These are phyloP conservation scores for Paecilomyces formosus DNA, from an alignment of 2,329 filamentous ascomycete species.

Conservation along the genomic window DNA sequence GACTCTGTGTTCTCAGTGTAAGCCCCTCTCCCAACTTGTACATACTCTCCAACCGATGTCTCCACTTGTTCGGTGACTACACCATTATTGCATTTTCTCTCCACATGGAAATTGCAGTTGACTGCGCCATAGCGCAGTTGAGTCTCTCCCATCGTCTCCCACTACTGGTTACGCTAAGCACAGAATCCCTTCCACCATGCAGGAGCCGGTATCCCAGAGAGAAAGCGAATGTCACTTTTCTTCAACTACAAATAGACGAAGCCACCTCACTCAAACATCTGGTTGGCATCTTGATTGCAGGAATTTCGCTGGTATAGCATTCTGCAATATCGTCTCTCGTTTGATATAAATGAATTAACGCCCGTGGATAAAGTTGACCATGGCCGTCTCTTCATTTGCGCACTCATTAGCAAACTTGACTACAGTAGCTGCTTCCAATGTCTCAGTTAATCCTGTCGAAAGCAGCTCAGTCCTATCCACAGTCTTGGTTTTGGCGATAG, in stretches of 20 bases:
- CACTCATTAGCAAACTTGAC: neutral
- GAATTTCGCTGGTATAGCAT: neutral
- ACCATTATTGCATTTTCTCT: slow-evolving; percentile 4
- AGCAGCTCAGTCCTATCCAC: slow-evolving; percentile 23
- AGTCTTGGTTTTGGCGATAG: slow-evolving; percentile 50
- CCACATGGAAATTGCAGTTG: slow-evolving; percentile 9
- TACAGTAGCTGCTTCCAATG: neutral
- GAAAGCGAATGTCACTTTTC: too few species aligned
- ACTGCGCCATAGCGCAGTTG: slow-evolving; percentile 15
- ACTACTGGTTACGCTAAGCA: slow-evolving; percentile 16
- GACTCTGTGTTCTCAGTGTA: neutral
- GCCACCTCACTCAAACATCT: neutral
- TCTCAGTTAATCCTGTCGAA: neutral
- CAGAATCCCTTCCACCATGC: slow-evolving; percentile 23
- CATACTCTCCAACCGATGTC: neutral
- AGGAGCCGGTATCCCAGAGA: slow-evolving; percentile 7
- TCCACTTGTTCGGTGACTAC: slow-evolving; percentile 6
- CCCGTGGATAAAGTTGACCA: slow-evolving; percentile 4
- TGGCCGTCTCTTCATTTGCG: slow-evolving; percentile 15
- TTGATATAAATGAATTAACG: neutral
- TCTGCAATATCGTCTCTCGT: neutral
- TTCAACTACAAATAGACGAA: slow-evolving; percentile 5
- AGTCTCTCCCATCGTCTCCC: slow-evolving; percentile 17
- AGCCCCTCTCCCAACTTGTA: neutral
- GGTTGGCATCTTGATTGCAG: neutral